A percentile compares a stretch with the other conserved stretches of the same genome.
Conservation (phyloP, 2,329 filamentous ascomycete genomes). For the Fusarium xylarioides region DNA sequence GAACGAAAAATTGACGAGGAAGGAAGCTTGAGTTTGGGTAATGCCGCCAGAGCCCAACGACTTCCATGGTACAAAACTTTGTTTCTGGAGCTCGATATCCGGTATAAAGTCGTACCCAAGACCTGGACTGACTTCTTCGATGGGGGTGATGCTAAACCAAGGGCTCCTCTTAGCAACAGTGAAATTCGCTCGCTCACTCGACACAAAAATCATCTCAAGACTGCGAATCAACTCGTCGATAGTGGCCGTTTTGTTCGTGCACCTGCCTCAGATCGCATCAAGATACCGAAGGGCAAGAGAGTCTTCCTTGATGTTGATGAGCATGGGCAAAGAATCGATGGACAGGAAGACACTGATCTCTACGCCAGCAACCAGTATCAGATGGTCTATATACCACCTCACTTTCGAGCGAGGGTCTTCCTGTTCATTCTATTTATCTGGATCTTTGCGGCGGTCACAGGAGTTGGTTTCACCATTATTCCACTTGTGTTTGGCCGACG, state of each 20-base stretch:
- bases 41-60: conserved; percentile 44
- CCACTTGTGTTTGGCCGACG: conserved; percentile 86
- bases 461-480: conserved; percentile 84
- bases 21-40: conserved; percentile 65
- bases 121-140: conserved; percentile 67
- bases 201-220: conserved; percentile 58
- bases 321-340: conserved; percentile 69
- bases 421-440: conserved; percentile 91
- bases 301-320: conserved; percentile 82
- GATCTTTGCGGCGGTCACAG: conserved; percentile 89
- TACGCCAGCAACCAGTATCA: conserved; percentile 71
- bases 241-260: conserved; percentile 88
- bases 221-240: conserved; percentile 63
- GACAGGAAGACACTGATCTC: conserved; percentile 60
- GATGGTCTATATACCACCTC: conserved; percentile 83
- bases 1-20: conserved; percentile 85
- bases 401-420: conserved; percentile 81
- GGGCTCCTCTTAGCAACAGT: conserved; percentile 46
- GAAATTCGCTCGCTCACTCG: conserved; percentile 50
- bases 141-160: conserved; percentile 57
- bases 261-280: conserved; percentile 94
- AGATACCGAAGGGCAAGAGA: conserved; percentile 82
- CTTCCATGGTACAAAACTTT: conserved; percentile 53
- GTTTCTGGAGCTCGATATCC: conserved; percentile 58
- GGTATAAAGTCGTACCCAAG: conserved; percentile 57